These are phyloP conservation scores for Smallanthus sonchifolius DNA, from an alignment of 129 eudicot species.

Conservation along the genomic window DNA sequence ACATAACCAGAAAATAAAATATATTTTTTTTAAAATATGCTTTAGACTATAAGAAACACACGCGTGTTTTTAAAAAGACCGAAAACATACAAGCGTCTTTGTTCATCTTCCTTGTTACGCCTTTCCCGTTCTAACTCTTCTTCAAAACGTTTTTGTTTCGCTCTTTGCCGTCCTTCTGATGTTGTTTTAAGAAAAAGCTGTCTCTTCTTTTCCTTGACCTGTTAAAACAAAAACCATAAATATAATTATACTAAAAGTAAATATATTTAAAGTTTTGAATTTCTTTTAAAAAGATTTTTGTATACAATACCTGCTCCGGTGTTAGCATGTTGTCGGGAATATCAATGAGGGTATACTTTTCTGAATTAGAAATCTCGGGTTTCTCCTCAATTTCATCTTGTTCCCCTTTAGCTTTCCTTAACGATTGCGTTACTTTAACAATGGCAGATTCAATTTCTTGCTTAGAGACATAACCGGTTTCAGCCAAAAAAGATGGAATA, in stretches of 20 bases:
- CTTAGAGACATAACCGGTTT: slow-evolving; percentile 65
- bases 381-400: slow-evolving; percentile 75
- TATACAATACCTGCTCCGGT: slow-evolving; percentile 69
- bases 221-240: slow-evolving; percentile 11
- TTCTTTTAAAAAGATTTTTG: not conserved
- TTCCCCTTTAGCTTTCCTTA: slow-evolving; percentile 87
- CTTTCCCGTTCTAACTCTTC: slow-evolving; percentile 81
- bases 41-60: not conserved
- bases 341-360: slow-evolving; percentile 72
- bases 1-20: not conserved
- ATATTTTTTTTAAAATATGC: not conserved
- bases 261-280: not conserved
- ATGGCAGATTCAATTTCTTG: slow-evolving; percentile 76
- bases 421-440: slow-evolving; percentile 60
- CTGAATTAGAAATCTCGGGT: slow-evolving; percentile 49
- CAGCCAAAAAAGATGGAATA: slow-evolving; percentile 53
- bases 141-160: slow-evolving; percentile 85
- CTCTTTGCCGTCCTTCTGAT: slow-evolving; percentile 93
- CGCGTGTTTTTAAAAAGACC: not conserved
- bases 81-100: slow-evolving; percentile 66
- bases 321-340: slow-evolving; percentile 81
- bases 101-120: slow-evolving; percentile 83
- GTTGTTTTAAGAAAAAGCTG: slow-evolving; percentile 91
- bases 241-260: no score
- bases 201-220: slow-evolving; percentile 92